These are phyloP conservation scores for Nyssa sinensis DNA, from an alignment of 148 eudicot species.

Conservation along the genomic window DNA sequence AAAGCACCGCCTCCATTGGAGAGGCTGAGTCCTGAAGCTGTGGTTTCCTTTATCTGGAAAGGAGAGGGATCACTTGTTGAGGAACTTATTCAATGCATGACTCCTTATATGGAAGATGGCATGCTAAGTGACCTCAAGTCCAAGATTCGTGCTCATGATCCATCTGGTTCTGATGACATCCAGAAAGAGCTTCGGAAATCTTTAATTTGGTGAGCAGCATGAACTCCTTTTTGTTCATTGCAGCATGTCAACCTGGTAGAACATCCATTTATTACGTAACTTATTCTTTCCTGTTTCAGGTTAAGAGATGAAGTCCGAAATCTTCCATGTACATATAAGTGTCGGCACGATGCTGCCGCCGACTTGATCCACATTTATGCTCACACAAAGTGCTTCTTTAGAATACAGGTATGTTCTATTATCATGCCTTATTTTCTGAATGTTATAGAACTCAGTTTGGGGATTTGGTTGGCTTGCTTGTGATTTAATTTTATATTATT, in stretches of 20 bases:
- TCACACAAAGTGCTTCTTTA: constrained; percentile 72
- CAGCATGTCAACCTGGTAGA: constrained; percentile 2
- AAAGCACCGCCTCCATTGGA: constrained; percentile 93
- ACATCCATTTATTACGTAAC: background rate
- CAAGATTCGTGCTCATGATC: constrained; percentile 72
- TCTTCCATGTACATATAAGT: constrained; percentile 75
- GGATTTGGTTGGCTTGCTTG: background rate
- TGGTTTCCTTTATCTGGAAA: constrained; percentile 72
- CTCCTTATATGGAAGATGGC: constrained; percentile 70
- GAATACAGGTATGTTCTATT: constrained; percentile 57
- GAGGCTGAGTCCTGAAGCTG: constrained; percentile 76
- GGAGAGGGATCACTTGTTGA: constrained; percentile 83
- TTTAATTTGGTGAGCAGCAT: constrained; percentile 65
- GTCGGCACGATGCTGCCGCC: constrained; percentile 98
- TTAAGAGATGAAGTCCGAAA: constrained; percentile 94
- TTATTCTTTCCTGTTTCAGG: constrained; percentile 40
- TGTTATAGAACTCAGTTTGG: background rate
- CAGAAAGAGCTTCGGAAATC: constrained; percentile 73
- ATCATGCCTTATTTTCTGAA: background rate
- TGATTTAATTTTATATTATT: background rate
- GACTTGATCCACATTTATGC: constrained; percentile 94
- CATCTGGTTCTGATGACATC: constrained; percentile 60
- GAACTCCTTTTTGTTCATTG: background rate
- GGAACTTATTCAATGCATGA: constrained; percentile 72
- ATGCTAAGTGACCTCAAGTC: constrained; percentile 56